Percentiles rank a stretch among this genome's conserved stretches.
These are phyloP conservation scores for Colletotrichum sp. DNA, from an alignment of 2,329 filamentous ascomycete species.

Conservation along the genomic window DNA sequence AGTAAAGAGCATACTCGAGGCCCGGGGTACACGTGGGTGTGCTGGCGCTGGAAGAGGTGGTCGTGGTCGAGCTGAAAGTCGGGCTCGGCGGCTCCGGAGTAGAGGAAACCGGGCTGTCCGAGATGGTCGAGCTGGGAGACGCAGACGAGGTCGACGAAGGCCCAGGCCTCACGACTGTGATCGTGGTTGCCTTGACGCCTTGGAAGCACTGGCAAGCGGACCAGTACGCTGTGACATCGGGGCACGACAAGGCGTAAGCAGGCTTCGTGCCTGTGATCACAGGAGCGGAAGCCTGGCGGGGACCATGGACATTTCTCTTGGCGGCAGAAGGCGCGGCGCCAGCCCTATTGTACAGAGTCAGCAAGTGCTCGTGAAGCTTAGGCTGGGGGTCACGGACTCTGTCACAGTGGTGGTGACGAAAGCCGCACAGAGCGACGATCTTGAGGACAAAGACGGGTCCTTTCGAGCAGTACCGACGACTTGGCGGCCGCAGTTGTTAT, in stretches of 20 bases:
- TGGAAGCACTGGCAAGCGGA: slow-evolving; percentile 25
- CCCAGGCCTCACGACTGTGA: slow-evolving; percentile 13
- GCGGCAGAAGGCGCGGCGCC: background rate
- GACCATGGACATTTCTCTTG: background rate
- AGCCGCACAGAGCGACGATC: slow-evolving; percentile 6
- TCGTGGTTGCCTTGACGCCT: slow-evolving; percentile 16
- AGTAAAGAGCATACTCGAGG: slow-evolving; percentile 10
- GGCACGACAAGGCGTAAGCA: slow-evolving; percentile 22
- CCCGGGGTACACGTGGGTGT: slow-evolving; percentile 8
- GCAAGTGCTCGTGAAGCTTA: background rate
- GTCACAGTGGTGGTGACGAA: slow-evolving; percentile 12
- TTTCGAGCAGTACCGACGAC: background rate
- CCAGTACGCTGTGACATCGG: slow-evolving; percentile 21
- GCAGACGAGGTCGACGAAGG: background rate
- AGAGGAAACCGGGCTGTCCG: background rate
- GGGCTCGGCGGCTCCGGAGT: background rate
- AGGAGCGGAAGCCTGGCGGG: background rate
- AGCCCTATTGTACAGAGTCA: background rate
- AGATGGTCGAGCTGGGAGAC: background rate
- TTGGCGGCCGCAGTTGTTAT: slow-evolving; percentile 18
- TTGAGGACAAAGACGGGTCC: background rate
- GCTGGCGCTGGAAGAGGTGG: background rate
- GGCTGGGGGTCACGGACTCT: no score
- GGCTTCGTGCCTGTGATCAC: slow-evolving; percentile 8
- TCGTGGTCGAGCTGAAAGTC: background rate